phyloP scores from a whole-genome alignment of 306 rosid species.

The Cucumis melo region DNA sequence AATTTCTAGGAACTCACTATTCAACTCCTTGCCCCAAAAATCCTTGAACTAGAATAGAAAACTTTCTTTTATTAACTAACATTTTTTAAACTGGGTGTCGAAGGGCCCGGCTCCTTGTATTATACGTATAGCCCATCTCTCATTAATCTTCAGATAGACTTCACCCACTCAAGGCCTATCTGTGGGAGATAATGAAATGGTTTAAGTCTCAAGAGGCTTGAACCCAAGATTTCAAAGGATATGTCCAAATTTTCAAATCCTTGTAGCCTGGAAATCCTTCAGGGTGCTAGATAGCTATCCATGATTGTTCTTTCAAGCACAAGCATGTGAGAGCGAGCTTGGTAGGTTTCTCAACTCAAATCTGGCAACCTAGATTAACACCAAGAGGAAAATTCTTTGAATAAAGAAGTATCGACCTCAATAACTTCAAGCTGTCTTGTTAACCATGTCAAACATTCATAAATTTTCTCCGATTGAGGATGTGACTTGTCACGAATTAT shows the following conservation, averaged over 20 bases:
- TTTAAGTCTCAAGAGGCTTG: background rate
- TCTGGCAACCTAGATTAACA: background rate
- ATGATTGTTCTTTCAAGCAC: background rate
- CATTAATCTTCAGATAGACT: background rate
- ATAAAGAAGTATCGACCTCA: background rate
- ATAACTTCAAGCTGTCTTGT: slow-evolving; percentile 23
- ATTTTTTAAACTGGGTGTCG: background rate
- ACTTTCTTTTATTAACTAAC: background rate
- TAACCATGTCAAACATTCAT: slow-evolving; percentile 39
- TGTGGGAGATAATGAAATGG: background rate
- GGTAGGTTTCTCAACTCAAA: background rate
- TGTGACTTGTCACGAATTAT: slow-evolving; percentile 79
- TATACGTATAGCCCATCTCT: background rate
- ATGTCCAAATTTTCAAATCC: background rate
- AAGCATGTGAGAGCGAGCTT: background rate
- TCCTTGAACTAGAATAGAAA: background rate
- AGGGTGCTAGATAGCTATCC: background rate
- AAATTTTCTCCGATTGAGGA: slow-evolving; percentile 51
- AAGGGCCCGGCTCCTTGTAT: background rate
- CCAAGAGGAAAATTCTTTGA: background rate
- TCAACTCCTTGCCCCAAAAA: too few relatives aligned
- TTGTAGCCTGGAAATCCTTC: background rate
- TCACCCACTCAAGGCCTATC: background rate
- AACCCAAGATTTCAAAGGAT: background rate
- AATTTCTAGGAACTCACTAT: too few relatives aligned